A percentile compares a stretch with the other conserved stretches of the same genome.
Evolutionary conservation across 1,284 basidiomycete genomes (phyloP).

Genomic region (Pascua sp.): DNA sequence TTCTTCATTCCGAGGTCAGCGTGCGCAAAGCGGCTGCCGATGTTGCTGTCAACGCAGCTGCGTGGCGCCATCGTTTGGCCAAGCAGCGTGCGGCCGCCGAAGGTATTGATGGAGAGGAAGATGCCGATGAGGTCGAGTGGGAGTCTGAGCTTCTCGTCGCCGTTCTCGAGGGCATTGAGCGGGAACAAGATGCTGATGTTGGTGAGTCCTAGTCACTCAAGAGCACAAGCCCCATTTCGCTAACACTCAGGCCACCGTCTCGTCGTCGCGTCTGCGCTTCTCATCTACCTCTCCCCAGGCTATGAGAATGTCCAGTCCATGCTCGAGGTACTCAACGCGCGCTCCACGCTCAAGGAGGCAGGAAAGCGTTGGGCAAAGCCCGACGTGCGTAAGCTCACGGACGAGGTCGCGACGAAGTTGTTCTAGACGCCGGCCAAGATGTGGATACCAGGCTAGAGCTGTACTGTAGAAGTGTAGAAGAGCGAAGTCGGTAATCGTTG

Average conservation of each 20-base stretch:
- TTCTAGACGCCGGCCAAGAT: constrained; percentile 11
- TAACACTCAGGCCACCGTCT: constrained; percentile 66
- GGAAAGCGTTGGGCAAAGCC: constrained; percentile 59
- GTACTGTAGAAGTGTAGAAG: no score
- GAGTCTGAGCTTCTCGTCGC: constrained; percentile 76
- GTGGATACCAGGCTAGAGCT: no score
- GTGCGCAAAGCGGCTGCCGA: constrained; percentile 77
- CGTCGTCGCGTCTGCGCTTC: constrained; percentile 67
- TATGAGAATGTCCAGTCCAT: constrained; percentile 59
- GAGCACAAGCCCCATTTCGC: not conserved
- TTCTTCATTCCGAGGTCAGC: constrained; percentile 64
- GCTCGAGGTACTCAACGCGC: constrained; percentile 67
- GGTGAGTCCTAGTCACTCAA: constrained; percentile 55
- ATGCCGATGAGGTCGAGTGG: constrained; percentile 66
- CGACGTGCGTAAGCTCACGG: constrained; percentile 57
- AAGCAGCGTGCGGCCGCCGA: constrained; percentile 44
- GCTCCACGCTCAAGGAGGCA: constrained; percentile 54
- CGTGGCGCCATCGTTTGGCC: constrained; percentile 59
- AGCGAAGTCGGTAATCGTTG: no score
- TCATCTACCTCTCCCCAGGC: constrained; percentile 61
- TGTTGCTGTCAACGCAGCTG: constrained; percentile 70
- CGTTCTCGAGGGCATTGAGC: constrained; percentile 66
- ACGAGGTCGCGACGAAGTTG: constrained; percentile 58
- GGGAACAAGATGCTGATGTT: constrained; percentile 71
- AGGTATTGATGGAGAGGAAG: constrained; percentile 42